A percentile compares a stretch with the other conserved stretches of the same genome.
Evolutionary conservation across 2,329 filamentous ascomycete genomes (phyloP).

Genomic region (Penicillium crustosum): DNA sequence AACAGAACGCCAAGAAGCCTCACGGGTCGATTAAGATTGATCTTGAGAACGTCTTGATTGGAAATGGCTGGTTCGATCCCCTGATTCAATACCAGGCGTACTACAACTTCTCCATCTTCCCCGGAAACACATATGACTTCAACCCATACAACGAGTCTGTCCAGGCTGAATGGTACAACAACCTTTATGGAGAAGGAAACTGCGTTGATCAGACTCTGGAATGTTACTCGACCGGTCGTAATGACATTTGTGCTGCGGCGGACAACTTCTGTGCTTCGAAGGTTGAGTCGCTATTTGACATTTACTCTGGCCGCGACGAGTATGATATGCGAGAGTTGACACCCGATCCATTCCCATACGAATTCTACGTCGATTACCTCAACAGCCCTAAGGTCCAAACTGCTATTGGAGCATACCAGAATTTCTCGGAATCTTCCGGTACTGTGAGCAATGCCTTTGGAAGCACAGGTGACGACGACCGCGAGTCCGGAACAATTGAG

Average conservation of each 20-base stretch:
- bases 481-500: neutral
- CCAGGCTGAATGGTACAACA: slow-evolving; percentile 1
- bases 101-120: slow-evolving; percentile 40
- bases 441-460: neutral
- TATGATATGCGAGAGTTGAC: slow-evolving; percentile 3
- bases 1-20: neutral
- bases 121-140: slow-evolving; percentile 39
- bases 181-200: slow-evolving; percentile 3
- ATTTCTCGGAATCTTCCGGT: neutral
- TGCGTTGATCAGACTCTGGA: neutral
- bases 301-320: neutral
- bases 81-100: slow-evolving; percentile 41
- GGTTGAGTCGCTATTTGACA: neutral
- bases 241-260: neutral
- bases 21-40: slow-evolving; percentile 2
- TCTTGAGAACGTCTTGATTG: slow-evolving; percentile 37
- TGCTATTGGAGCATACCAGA: slow-evolving; percentile 1
- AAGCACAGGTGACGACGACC: neutral
- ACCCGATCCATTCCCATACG: slow-evolving; percentile 2
- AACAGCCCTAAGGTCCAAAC: neutral
- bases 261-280: neutral
- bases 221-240: neutral
- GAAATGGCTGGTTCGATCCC: slow-evolving; percentile 43
- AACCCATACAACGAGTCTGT: slow-evolving; percentile 18
- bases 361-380: slow-evolving; percentile 3